Evolutionary conservation across 768 basidiomycete species (phyloP).

Genomic region (Wakefieldia striispora): DNA sequence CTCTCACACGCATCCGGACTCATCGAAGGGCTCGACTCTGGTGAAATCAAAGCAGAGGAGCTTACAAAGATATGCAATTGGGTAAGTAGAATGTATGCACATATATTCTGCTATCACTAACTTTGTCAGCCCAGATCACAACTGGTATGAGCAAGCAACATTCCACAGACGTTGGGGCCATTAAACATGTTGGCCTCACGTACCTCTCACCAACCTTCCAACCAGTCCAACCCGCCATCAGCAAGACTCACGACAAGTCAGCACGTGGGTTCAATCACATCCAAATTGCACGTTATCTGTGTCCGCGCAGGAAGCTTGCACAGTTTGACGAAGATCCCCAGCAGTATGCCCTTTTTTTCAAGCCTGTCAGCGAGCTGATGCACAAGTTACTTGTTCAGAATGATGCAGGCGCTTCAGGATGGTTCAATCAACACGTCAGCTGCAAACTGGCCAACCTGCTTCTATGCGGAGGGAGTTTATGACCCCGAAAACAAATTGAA

Average conservation of each 20-base stretch:
- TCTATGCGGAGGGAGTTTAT: background rate
- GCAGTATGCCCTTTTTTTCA: background rate
- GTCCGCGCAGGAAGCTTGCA: too few relatives aligned
- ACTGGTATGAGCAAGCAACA: background rate
- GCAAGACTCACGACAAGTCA: too few relatives aligned
- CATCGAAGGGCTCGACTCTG: background rate
- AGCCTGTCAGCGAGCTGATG: background rate
- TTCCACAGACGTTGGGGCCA: background rate
- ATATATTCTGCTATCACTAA: background rate
- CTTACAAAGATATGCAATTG: background rate
- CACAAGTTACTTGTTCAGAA: background rate
- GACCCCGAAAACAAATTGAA: background rate
- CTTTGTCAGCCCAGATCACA: background rate
- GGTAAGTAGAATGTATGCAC: background rate
- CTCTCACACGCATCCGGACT: background rate
- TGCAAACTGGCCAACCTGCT: background rate
- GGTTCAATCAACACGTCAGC: background rate
- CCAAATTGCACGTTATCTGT: too few relatives aligned
- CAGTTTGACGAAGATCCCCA: constrained; percentile 2
- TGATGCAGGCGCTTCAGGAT: background rate
- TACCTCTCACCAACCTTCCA: background rate
- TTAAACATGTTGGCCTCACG: background rate
- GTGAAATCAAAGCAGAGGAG: background rate
- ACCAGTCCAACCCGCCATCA: background rate
- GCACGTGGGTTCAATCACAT: too few relatives aligned